These are phyloP conservation scores for Apiospora hydei DNA, from an alignment of 2,329 filamentous ascomycete species.

Conservation along the genomic window DNA sequence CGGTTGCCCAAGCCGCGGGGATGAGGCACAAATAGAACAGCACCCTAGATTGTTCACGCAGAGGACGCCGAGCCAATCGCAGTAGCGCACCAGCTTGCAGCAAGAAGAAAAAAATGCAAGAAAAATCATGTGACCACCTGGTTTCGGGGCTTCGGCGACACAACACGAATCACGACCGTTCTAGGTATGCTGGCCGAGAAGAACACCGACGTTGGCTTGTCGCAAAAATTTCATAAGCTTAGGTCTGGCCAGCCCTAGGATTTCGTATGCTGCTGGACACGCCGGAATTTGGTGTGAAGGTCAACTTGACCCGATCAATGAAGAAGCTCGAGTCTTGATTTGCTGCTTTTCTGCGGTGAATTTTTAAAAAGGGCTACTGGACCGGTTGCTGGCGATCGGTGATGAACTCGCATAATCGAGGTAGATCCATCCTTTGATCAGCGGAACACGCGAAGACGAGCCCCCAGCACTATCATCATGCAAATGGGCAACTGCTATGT, in stretches of 20 bases:
- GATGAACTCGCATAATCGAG: conserved; percentile 7
- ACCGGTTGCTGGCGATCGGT: conserved; percentile 4
- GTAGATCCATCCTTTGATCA: conserved; percentile 20
- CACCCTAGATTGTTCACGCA: not conserved
- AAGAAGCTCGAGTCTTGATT: not conserved
- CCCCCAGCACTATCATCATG: not conserved
- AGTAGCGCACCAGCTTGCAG: not conserved
- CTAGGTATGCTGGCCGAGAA: not conserved
- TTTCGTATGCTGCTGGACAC: not conserved
- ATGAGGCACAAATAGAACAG: not conserved
- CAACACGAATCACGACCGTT: not conserved
- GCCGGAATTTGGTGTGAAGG: not conserved
- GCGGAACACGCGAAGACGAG: not conserved
- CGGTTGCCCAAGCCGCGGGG: not conserved
- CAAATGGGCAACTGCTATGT: conserved; percentile 1
- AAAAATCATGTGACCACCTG: not conserved
- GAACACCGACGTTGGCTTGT: not conserved
- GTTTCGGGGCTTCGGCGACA: not conserved
- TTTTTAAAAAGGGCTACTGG: not conserved
- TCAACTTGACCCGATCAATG: not conserved
- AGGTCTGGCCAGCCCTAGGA: conserved; percentile 5
- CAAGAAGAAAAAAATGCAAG: too few species aligned
- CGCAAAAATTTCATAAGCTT: not conserved
- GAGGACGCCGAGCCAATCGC: not conserved
- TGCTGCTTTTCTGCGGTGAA: conserved; percentile 4